Percentiles rank a stretch among this genome's conserved stretches.
phyloP scores from a whole-genome alignment of 805 yeast genomes.

The Pichia kluyveri region DNA sequence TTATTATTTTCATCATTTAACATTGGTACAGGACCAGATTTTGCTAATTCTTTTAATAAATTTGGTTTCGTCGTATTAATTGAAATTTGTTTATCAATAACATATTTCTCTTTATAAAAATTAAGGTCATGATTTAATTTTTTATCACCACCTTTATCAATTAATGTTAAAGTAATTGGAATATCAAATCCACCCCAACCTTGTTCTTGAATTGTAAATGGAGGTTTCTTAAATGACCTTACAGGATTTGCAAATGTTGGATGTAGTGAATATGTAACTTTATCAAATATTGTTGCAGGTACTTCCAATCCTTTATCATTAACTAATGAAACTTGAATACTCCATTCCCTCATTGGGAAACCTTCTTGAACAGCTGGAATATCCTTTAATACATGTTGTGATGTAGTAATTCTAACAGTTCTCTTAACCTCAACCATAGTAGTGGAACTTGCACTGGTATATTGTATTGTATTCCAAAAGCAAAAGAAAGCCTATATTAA shows the following conservation, averaged over 20 bases:
- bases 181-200: slow-evolving; percentile 99
- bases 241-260: slow-evolving; percentile 91
- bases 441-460: background rate
- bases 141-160: slow-evolving; percentile 84
- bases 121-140: slow-evolving; percentile 84
- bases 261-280: slow-evolving; percentile 87
- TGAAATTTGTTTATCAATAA: slow-evolving; percentile 65
- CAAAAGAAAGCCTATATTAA: too few relatives aligned
- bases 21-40: slow-evolving; percentile 71
- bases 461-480: too few relatives aligned
- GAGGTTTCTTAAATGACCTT: slow-evolving; percentile 70
- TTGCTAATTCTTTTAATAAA: slow-evolving; percentile 62
- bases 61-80: slow-evolving; percentile 71
- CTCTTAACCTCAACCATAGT: slow-evolving; percentile 55
- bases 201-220: slow-evolving; percentile 81
- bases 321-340: slow-evolving; percentile 63
- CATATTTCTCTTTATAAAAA: slow-evolving; percentile 68
- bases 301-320: slow-evolving; percentile 74
- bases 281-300: slow-evolving; percentile 84
- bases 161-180: slow-evolving; percentile 63
- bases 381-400: slow-evolving; percentile 73
- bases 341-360: slow-evolving; percentile 93
- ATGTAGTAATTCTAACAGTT: slow-evolving; percentile 79
- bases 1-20: slow-evolving; percentile 6
- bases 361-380: slow-evolving; percentile 81